These are phyloP conservation scores for Aspergillus indologenus DNA, from an alignment of 495 filamentous ascomycete genomes.

Conservation along the genomic window DNA sequence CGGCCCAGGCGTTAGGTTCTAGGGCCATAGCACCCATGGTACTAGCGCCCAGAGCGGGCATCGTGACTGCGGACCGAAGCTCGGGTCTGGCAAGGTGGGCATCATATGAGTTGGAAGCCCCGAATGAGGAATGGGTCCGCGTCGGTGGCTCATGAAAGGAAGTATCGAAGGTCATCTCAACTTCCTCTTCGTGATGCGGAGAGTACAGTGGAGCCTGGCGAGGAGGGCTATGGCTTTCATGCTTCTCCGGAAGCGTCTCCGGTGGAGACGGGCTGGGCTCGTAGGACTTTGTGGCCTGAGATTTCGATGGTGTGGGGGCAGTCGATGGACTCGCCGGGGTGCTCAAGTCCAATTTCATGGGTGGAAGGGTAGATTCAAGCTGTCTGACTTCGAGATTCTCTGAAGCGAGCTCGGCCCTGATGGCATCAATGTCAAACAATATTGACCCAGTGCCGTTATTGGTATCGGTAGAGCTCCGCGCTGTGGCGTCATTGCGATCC, in stretches of 20 bases:
- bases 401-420: slow-evolving; percentile 77
- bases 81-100: slow-evolving; percentile 30
- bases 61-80: slow-evolving; percentile 42
- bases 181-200: slow-evolving; percentile 42
- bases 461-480: slow-evolving; percentile 26
- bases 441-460: slow-evolving; percentile 47
- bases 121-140: slow-evolving; percentile 21
- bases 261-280: slow-evolving; percentile 21
- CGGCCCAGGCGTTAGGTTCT: slow-evolving; percentile 79
- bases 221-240: slow-evolving; percentile 21
- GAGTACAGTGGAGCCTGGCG: slow-evolving; percentile 20
- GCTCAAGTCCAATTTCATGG: slow-evolving; percentile 74
- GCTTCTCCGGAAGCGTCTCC: slow-evolving; percentile 36
- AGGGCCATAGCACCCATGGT: slow-evolving; percentile 40
- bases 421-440: slow-evolving; percentile 94
- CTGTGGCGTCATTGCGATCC: slow-evolving; percentile 25
- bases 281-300: slow-evolving; percentile 49
- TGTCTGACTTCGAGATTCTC: slow-evolving; percentile 75
- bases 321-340: slow-evolving; percentile 23
- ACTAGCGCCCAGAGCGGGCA: slow-evolving; percentile 23
- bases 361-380: slow-evolving; percentile 81
- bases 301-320: slow-evolving; percentile 29
- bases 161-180: slow-evolving; percentile 74
- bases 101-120: slow-evolving; percentile 10
- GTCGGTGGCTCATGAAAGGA: slow-evolving; percentile 46